Evolutionary conservation across 73 alveolate species (phyloP).

Genomic region (Paramecium sonneborni): DNA sequence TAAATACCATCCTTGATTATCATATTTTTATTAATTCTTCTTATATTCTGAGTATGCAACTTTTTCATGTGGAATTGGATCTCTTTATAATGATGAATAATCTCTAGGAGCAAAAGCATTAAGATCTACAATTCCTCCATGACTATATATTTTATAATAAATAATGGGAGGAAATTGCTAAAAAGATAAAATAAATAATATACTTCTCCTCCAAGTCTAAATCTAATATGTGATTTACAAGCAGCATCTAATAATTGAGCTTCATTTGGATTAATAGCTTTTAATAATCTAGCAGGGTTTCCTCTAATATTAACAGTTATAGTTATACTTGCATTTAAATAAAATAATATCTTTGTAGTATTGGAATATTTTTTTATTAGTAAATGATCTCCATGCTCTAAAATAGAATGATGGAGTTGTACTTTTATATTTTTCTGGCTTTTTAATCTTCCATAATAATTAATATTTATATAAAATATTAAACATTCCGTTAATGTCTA

Average conservation of each 20-base stretch:
- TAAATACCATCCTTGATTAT: conserved; percentile 90
- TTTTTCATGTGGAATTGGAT: conserved; percentile 7
- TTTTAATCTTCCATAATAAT: conserved; percentile 45
- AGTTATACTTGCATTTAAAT: conserved; percentile 77
- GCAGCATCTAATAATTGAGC: conserved; percentile 86
- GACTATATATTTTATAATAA: conserved; percentile 89
- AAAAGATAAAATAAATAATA: neutral
- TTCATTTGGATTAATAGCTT: conserved; percentile 86
- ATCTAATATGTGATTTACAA: conserved; percentile 82
- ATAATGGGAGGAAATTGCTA: conserved; percentile 90
- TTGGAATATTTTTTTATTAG: conserved; percentile 83
- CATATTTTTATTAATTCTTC: conserved; percentile 68
- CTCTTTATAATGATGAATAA: conserved; percentile 73
- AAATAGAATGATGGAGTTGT: neutral
- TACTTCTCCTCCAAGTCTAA: conserved; percentile 90
- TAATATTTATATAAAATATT: neutral
- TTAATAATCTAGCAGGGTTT: conserved; percentile 82
- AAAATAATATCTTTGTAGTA: conserved; percentile 87
- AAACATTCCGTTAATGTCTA: conserved; percentile 29
- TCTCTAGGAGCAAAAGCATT: conserved; percentile 94
- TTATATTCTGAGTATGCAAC: conserved; percentile 62
- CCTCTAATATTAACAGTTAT: conserved; percentile 72
- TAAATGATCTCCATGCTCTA: conserved; percentile 84
- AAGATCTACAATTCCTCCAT: conserved; percentile 83
- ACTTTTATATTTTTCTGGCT: conserved; percentile 66